A percentile compares a stretch with the other conserved stretches of the same genome.
Conservation (phyloP, 805 yeast genomes). For the Metschnikowia matae region DNA sequence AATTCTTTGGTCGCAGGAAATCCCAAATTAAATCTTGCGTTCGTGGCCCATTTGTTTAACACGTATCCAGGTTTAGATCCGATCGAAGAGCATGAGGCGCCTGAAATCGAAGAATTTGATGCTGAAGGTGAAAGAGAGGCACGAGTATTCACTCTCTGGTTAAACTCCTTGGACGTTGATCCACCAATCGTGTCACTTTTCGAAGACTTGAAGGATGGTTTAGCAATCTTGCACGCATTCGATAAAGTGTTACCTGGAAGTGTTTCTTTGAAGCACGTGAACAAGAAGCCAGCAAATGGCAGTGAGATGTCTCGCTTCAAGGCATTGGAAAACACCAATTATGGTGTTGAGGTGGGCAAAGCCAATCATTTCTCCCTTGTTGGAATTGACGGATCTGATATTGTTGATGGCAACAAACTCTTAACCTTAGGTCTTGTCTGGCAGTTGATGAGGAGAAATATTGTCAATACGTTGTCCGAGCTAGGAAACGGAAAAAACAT, state of each 20-base stretch:
- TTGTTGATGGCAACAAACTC: constrained; percentile 86
- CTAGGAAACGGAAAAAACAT: constrained; percentile 68
- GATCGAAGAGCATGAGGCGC: constrained; percentile 82
- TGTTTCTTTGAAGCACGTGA: constrained; percentile 73
- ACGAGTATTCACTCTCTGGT: constrained; percentile 95
- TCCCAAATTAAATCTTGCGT: constrained; percentile 93
- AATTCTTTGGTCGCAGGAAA: constrained; percentile 91
- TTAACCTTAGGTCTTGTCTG: constrained; percentile 91
- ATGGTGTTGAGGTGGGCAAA: constrained; percentile 95
- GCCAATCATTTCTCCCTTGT: constrained; percentile 89
- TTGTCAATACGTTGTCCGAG: constrained; percentile 73
- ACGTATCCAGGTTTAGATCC: constrained; percentile 97
- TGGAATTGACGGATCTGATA: constrained; percentile 97
- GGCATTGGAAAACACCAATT: constrained; percentile 95
- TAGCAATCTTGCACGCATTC: constrained; percentile 82
- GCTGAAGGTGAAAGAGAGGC: constrained; percentile 99
- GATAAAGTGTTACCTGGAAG: constrained; percentile 95
- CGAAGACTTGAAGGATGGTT: constrained; percentile 94
- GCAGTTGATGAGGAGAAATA: constrained; percentile 98
- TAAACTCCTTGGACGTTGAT: constrained; percentile 92
- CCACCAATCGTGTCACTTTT: constrained; percentile 89
- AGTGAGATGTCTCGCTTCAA: constrained; percentile 82
- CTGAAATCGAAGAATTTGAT: constrained; percentile 95
- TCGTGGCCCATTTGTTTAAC: constrained; percentile 95
- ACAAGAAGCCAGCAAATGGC: constrained; percentile 76